Evolutionary conservation across 306 rosid genomes (phyloP).

Genomic region (Betula pendula): DNA sequence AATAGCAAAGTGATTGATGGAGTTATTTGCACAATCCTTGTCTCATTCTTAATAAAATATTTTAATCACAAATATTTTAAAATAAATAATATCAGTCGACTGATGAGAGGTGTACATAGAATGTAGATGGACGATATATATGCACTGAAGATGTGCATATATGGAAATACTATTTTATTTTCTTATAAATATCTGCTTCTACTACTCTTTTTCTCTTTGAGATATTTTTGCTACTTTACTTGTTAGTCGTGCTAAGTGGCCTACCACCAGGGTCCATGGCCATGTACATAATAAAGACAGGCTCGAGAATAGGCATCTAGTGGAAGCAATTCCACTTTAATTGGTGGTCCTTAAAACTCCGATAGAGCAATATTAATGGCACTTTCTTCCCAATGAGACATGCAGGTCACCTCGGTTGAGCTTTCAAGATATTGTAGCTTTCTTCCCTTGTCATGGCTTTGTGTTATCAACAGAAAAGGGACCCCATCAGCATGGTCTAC

Average conservation of each 20-base stretch:
- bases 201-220: neutral
- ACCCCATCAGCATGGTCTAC: neutral
- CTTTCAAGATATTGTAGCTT: neutral
- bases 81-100: too few relatives aligned
- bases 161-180: neutral
- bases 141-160: neutral
- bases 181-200: neutral
- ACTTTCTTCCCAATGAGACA: constrained; percentile 2
- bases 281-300: neutral
- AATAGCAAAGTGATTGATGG: too few relatives aligned
- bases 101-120: too few relatives aligned
- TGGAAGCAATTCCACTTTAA: neutral
- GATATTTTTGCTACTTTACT: neutral
- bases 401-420: neutral
- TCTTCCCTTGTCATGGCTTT: constrained; percentile 8
- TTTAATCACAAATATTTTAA: too few relatives aligned
- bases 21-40: too few relatives aligned
- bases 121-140: too few relatives aligned
- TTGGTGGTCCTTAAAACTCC: neutral
- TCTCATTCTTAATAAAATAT: too few relatives aligned
- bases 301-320: neutral
- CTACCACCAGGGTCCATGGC: neutral
- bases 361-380: neutral
- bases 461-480: neutral
- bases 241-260: neutral